Percentiles rank a stretch among this genome's conserved stretches.
phyloP scores from a whole-genome alignment of 306 rosid species.

The Cicer bijugum region DNA sequence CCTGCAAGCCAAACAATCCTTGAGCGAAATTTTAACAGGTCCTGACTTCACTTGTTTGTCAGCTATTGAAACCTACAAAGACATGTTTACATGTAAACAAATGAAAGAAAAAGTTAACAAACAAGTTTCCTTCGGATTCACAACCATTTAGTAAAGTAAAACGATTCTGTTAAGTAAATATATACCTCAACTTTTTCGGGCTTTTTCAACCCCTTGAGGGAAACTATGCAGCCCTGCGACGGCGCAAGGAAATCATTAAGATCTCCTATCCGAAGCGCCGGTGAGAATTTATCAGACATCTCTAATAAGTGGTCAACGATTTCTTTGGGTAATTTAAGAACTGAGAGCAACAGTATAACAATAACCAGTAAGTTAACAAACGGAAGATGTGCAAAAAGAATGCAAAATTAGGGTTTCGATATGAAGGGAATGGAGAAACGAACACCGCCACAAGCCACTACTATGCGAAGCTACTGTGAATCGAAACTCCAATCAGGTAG shows the following conservation, averaged over 20 bases:
- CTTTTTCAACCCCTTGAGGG: slow-evolving; percentile 78
- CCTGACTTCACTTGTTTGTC: slow-evolving; percentile 63
- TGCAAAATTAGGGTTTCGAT: slow-evolving; percentile 43
- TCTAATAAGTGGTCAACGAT: slow-evolving; percentile 28
- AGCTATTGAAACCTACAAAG: slow-evolving; percentile 62
- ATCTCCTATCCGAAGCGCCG: slow-evolving; percentile 88
- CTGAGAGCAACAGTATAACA: not conserved
- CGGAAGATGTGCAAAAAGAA: not conserved
- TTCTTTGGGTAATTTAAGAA: not conserved
- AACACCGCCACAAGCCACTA: not conserved
- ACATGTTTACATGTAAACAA: not conserved
- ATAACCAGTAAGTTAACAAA: not conserved
- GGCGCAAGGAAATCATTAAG: slow-evolving; percentile 93
- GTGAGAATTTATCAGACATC: slow-evolving; percentile 93
- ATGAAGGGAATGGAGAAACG: not conserved
- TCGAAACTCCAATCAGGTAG: not conserved
- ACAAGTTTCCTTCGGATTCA: not conserved
- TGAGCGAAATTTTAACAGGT: slow-evolving; percentile 91
- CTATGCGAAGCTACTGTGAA: not conserved
- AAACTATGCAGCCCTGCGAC: slow-evolving; percentile 87
- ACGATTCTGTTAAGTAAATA: not conserved
- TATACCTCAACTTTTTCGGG: slow-evolving; percentile 64
- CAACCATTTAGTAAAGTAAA: not conserved
- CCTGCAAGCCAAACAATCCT: slow-evolving; percentile 99
- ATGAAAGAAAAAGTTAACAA: not conserved